Conservation (phyloP, 805 yeast species). For the Torulaspora microellipsoides region DNA sequence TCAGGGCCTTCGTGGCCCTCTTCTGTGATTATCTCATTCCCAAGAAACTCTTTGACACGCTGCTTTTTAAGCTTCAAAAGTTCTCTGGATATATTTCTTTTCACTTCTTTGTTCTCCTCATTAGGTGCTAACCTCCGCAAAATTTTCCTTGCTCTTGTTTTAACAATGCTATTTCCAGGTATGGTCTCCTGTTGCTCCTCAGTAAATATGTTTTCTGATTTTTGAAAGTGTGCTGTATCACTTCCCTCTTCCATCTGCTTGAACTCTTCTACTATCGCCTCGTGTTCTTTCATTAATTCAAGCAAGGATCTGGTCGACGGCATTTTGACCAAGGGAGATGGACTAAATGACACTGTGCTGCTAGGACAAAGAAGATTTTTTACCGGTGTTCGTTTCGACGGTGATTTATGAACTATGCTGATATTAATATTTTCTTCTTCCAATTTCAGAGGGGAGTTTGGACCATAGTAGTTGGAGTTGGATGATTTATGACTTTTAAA, state of each 20-base stretch:
- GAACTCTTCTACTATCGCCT: constrained; percentile 25
- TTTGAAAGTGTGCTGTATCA: constrained; percentile 1
- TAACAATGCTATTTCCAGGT: constrained; percentile 3
- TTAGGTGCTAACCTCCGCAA: constrained; percentile 9
- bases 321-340: constrained; percentile 31
- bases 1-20: constrained; percentile 9
- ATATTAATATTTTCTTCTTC: constrained; percentile 36
- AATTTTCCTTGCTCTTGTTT: constrained; percentile 14
- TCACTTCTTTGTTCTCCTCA: constrained; percentile 6
- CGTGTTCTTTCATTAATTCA: constrained; percentile 33
- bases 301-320: constrained; percentile 22
- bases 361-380: constrained; percentile 2
- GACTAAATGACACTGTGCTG: constrained; percentile 16
- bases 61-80: constrained; percentile 23
- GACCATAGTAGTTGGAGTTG: constrained; percentile 23
- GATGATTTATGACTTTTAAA: constrained; percentile 5
- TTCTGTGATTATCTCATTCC: constrained; percentile 11
- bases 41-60: constrained; percentile 20
- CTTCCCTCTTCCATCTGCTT: constrained; percentile 18
- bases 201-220: constrained; percentile 4
- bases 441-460: constrained; percentile 31
- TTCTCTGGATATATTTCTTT: constrained; percentile 24
- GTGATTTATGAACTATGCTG: constrained; percentile 22
- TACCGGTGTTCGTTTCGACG: constrained; percentile 14
- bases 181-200: constrained; percentile 6